Evolutionary conservation across 1,284 basidiomycete genomes (phyloP).

Genomic region (Cryptococcus sp.): DNA sequence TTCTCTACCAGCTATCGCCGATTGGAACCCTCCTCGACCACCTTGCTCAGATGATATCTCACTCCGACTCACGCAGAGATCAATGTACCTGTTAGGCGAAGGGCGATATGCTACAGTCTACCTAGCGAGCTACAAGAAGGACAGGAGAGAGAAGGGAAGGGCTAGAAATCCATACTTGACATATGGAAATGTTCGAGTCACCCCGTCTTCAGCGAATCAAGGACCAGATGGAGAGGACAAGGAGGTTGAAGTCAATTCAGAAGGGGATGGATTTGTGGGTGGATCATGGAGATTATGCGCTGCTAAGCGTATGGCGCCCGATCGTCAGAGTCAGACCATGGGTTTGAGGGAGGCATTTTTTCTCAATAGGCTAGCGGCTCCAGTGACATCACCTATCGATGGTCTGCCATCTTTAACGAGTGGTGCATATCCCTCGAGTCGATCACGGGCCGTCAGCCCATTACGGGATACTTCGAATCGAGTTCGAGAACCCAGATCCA

Average conservation of each 20-base stretch:
- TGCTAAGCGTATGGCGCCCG: constrained; percentile 48
- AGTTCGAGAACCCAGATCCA: background rate
- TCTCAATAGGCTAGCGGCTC: constrained; percentile 39
- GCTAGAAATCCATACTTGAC: constrained; percentile 5
- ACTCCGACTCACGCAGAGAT: constrained; percentile 34
- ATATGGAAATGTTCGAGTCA: background rate
- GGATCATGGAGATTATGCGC: constrained; percentile 49
- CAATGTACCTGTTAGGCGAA: constrained; percentile 46
- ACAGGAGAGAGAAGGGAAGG: constrained; percentile 7
- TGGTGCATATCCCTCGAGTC: background rate
- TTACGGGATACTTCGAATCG: constrained; percentile 3
- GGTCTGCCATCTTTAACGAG: background rate
- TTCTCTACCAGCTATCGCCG: constrained; percentile 20
- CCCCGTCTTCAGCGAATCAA: background rate
- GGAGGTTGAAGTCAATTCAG: constrained; percentile 7
- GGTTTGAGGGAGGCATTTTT: constrained; percentile 52
- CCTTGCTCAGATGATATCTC: constrained; percentile 29
- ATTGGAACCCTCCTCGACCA: constrained; percentile 35
- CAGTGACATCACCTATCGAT: background rate
- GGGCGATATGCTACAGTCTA: constrained; percentile 51
- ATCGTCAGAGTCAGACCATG: constrained; percentile 49
- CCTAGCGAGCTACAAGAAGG: constrained; percentile 41
- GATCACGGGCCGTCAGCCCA: constrained; percentile 12
- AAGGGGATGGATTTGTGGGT: constrained; percentile 15
- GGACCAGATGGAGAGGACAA: constrained; percentile 3